These are phyloP conservation scores for Magnusiomyces tetraspermus DNA, from an alignment of 1,139 yeast genomes.

Conservation along the genomic window DNA sequence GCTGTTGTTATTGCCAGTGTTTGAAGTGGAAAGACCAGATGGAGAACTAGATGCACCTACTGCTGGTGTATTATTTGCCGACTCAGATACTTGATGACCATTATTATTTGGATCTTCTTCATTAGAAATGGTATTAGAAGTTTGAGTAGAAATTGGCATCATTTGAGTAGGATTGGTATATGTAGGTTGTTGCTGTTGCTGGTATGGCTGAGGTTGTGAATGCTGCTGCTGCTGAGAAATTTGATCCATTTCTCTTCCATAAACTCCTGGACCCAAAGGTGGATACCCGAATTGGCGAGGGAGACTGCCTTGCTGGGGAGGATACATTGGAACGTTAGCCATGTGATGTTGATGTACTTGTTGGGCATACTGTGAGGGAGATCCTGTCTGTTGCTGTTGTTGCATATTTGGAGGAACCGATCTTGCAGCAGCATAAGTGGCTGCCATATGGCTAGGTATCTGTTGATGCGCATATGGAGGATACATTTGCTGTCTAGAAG, in stretches of 20 bases:
- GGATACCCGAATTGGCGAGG: neutral
- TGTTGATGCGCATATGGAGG: neutral
- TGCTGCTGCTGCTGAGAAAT: slow-evolving; percentile 7
- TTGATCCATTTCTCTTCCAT: neutral
- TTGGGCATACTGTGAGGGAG: neutral
- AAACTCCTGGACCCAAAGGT: neutral
- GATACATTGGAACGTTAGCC: neutral
- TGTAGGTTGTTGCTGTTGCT: slow-evolving; percentile 18
- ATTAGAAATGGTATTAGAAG: neutral
- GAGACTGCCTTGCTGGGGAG: neutral
- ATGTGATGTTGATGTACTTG: neutral
- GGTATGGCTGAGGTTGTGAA: slow-evolving; percentile 6
- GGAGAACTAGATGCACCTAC: too few relatives aligned
- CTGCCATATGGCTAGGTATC: neutral
- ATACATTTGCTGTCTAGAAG: neutral
- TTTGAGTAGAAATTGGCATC: too few relatives aligned
- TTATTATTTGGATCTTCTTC: too few relatives aligned
- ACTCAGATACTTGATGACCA: too few relatives aligned
- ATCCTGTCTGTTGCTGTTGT: neutral
- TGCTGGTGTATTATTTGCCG: too few relatives aligned
- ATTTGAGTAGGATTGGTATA: slow-evolving; percentile 18
- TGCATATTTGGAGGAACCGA: neutral
- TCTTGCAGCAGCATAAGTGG: neutral
- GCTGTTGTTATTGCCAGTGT: slow-evolving; percentile 5
- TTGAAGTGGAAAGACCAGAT: neutral